Evolutionary conservation across 2,329 filamentous ascomycete species (phyloP).

Genomic region (Hypoxylon sp.): DNA sequence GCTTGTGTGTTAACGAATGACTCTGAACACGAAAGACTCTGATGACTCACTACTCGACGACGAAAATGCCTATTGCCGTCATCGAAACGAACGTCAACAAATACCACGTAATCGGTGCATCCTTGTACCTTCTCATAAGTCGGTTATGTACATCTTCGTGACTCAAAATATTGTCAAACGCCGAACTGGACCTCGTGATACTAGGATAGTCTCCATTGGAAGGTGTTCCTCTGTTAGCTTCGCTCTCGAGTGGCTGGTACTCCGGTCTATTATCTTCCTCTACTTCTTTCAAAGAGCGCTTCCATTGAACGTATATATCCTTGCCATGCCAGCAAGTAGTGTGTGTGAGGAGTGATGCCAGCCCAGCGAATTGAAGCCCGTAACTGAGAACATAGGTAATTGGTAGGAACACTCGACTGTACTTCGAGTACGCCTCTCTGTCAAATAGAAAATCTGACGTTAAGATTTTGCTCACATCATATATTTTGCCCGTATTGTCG

Average conservation of each 20-base stretch:
- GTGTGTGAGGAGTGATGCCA: slow-evolving; percentile 83
- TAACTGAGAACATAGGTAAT: slow-evolving; percentile 92
- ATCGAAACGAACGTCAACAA: slow-evolving; percentile 79
- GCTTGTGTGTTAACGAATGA: slow-evolving; percentile 40
- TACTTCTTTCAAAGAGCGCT: slow-evolving; percentile 74
- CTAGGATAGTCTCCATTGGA: slow-evolving; percentile 39
- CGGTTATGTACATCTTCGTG: slow-evolving; percentile 87
- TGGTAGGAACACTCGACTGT: slow-evolving; percentile 86
- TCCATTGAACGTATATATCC: slow-evolving; percentile 84
- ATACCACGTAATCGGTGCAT: slow-evolving; percentile 87
- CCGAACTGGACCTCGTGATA: slow-evolving; percentile 53
- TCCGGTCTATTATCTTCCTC: slow-evolving; percentile 61
- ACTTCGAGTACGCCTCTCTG: slow-evolving; percentile 78
- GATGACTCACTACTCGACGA: slow-evolving; percentile 80
- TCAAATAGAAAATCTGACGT: slow-evolving; percentile 84
- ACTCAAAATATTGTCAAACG: slow-evolving; percentile 69
- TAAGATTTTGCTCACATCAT: slow-evolving; percentile 84
- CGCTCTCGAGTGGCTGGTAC: slow-evolving; percentile 64
- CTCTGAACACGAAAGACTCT: not conserved
- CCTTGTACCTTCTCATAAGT: slow-evolving; percentile 84
- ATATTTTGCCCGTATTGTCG: slow-evolving; percentile 83
- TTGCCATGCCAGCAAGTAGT: slow-evolving; percentile 86
- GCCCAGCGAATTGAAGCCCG: slow-evolving; percentile 84
- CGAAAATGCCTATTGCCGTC: slow-evolving; percentile 82
- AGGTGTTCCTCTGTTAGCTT: slow-evolving; percentile 43